Evolutionary conservation across 192 early-diverging fungal genomes (phyloP), one percentile per base, ranked within the genome.

Genomic region (Backusella morwellensis): DNA sequence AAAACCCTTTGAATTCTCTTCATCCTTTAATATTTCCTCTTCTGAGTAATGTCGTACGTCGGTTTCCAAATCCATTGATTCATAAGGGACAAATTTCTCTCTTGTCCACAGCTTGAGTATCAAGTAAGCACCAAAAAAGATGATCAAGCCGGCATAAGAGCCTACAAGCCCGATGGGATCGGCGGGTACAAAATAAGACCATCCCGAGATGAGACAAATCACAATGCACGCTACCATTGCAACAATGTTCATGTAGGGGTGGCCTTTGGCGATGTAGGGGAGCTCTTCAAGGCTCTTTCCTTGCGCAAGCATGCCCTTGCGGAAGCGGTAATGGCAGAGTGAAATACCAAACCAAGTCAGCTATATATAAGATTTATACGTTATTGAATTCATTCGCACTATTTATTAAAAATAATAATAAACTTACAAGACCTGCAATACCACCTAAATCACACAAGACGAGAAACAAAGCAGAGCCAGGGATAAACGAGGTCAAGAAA

Each of bases 331-430:
- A 69, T 96, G 94, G 32, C 90, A 92, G 23, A 94, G 41, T 4
- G 89, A 86, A 68, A 97, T 97, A 21, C 91, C 91, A 41, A 93
- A 72, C 96, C 96, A 97, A 42, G 93, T 95, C 21, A 76, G 17
- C 68, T 72, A 32, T 32, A 32, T 32, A 47, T 32, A 36, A 41
- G 15, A 19, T 19, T 23, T 5, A 72, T 44, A 7, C 17, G 54
- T 23, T 32, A 32, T 59, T 59, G 4, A 26, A 11, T 19, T 2
- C 1, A 3, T 59, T 59, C 21, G 14, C 21, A 23, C 9, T 26
- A 23, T 3, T 7, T 54, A 0, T 23, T 52, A 38, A 70, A 4
- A 5, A 35, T 6, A 29, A 35, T 6, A 29, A 1, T 26, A 12
- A 3, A 36, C 38, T 72, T 47, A 80, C 74, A 35, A 81, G 63